Percentiles rank a stretch among this genome's conserved stretches.
Evolutionary conservation across 371 early-diverging fungal genomes (phyloP).

Genomic region (Mucor circinelloides): DNA sequence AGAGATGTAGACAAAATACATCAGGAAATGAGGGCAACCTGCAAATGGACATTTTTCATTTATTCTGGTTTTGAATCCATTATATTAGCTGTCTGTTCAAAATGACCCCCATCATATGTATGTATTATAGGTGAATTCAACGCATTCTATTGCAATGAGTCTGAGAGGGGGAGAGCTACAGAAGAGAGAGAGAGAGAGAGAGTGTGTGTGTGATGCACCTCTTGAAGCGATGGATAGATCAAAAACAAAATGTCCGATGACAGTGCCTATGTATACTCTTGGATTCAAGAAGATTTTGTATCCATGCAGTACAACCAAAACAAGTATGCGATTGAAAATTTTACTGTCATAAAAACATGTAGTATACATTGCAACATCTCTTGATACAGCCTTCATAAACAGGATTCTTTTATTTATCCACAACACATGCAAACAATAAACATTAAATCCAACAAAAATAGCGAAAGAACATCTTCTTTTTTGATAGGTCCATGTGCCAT

Average conservation of each 20-base stretch:
- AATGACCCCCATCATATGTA: background rate
- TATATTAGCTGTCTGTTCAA: background rate
- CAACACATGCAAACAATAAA: background rate
- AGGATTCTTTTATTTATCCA: background rate
- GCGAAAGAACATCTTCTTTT: background rate
- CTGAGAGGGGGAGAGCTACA: no score
- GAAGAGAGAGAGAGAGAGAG: no score
- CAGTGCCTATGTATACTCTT: background rate
- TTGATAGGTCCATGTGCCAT: background rate
- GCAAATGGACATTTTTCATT: conserved; percentile 9
- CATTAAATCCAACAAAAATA: background rate
- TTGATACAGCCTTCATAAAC: background rate
- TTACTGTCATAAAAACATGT: background rate
- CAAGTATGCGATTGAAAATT: background rate
- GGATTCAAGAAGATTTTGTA: background rate
- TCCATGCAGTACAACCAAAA: background rate
- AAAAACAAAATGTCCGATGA: background rate
- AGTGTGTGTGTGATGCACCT: no score
- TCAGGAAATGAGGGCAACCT: background rate
- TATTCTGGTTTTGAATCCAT: background rate
- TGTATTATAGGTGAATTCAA: background rate
- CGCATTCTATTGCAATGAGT: background rate
- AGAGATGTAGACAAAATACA: background rate
- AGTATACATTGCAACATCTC: background rate
- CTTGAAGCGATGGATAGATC: background rate